Percentiles rank a stretch among this genome's conserved stretches.
These are phyloP conservation scores for Colletotrichum sp. DNA, from an alignment of 2,329 filamentous ascomycete species.

Conservation along the genomic window DNA sequence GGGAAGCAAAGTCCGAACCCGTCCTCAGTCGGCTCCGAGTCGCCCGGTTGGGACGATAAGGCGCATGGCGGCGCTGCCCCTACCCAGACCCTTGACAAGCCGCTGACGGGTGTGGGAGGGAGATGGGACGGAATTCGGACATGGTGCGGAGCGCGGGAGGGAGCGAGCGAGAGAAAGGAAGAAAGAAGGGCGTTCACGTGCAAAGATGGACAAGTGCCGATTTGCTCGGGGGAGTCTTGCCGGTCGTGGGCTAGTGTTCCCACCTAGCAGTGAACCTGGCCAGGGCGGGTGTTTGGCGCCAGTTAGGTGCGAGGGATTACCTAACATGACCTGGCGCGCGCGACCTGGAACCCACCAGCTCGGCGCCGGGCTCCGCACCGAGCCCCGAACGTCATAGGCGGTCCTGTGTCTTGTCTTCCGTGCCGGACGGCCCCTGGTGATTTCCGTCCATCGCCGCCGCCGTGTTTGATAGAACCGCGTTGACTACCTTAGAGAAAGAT, in stretches of 20 bases:
- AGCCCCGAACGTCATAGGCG: background rate
- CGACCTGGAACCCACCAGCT: background rate
- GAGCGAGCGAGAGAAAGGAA: background rate
- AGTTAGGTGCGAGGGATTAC: constrained; percentile 1
- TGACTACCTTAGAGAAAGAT: background rate
- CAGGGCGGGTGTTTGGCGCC: background rate
- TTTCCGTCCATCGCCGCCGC: background rate
- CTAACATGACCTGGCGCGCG: background rate
- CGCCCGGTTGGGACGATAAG: background rate
- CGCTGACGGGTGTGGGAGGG: background rate
- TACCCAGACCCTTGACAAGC: background rate
- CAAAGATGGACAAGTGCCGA: background rate
- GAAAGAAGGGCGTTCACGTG: background rate
- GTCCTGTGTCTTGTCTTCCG: background rate
- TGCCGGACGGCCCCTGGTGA: background rate
- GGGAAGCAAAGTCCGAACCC: background rate
- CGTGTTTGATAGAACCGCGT: background rate
- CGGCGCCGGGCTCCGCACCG: constrained; percentile 9
- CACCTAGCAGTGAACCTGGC: background rate
- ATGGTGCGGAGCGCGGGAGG: background rate
- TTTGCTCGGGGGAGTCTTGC: background rate
- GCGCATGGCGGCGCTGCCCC: background rate
- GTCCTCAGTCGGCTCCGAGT: background rate
- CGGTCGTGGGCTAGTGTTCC: background rate
- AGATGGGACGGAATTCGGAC: background rate